A percentile compares a stretch with the other conserved stretches of the same genome.
phyloP scores from a whole-genome alignment of 805 yeast species.

The Priceomyces castillae region DNA sequence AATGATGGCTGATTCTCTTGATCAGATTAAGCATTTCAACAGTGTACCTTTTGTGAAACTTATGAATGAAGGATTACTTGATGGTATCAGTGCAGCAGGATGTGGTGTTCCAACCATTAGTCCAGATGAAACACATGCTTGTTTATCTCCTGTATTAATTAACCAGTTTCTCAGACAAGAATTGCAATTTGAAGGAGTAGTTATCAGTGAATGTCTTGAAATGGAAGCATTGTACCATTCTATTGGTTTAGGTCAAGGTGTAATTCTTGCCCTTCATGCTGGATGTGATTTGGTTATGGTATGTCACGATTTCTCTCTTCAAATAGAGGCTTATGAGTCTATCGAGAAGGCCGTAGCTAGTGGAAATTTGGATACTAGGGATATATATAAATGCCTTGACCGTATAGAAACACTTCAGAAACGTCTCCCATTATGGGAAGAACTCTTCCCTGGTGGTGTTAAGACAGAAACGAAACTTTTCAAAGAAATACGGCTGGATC shows the following conservation, averaged over 20 bases:
- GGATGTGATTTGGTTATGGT: slow-evolving; percentile 65
- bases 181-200: slow-evolving; percentile 54
- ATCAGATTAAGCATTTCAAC: slow-evolving; percentile 49
- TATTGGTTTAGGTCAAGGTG: slow-evolving; percentile 68
- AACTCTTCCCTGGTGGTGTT: slow-evolving; percentile 36
- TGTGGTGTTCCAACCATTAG: slow-evolving; percentile 62
- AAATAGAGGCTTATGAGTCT: slow-evolving; percentile 52
- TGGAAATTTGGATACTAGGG: slow-evolving; percentile 44
- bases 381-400: slow-evolving; percentile 35
- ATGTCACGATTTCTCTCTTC: slow-evolving; percentile 53
- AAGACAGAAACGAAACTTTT: slow-evolving; percentile 21
- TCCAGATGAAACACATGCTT: slow-evolving; percentile 61
- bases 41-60: slow-evolving; percentile 50
- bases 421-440: slow-evolving; percentile 44
- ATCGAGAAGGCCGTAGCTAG: slow-evolving; percentile 36
- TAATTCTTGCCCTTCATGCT: slow-evolving; percentile 57
- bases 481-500: slow-evolving; percentile 24
- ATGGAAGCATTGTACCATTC: slow-evolving; percentile 61
- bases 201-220: slow-evolving; percentile 58
- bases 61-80: slow-evolving; percentile 44
- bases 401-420: slow-evolving; percentile 46
- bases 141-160: slow-evolving; percentile 53
- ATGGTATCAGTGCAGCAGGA: slow-evolving; percentile 60
- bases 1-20: slow-evolving; percentile 54
- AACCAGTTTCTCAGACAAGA: slow-evolving; percentile 50